Base-by-base conservation (phyloP, 768 basidiomycete species). In the Tephrocybe sp. region DNA sequence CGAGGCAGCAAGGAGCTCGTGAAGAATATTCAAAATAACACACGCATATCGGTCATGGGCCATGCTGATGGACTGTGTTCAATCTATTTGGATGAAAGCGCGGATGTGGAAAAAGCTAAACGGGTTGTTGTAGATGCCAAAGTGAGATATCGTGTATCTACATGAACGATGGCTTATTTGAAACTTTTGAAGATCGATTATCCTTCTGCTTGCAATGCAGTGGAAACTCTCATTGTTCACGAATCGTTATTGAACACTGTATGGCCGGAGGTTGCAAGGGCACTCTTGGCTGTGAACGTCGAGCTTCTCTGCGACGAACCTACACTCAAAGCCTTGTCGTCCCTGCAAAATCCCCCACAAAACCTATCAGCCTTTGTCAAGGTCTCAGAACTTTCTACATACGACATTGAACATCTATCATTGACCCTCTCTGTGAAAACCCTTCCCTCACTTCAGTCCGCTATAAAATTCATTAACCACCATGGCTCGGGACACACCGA, bases 401-500 rank as follows among this genome's bases (percentile, higher is more conserved):
- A 93, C 72, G 72, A 73, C 16, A 95, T 86, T 22, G 97, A 99
- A 65, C 92, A 95, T 69, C 85, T 98, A 60, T 81, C 84, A 36
- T 80, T 93, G 40, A 88, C 82, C 30, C 74, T 98, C 46, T 89
- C 95, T 31, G 88, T 99, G 62, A 75, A 82, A 57, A 67, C 83
- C 9, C 79, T 94, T 33, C 76, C 85, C 22, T 89, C 87, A 4
- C 77, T 96, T 42, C 61, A 75, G 32, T 72, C 74, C 22, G 96
- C 97, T 4, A 87, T 98, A 53, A 65, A 78, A 51, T 92, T 91
- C 72, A 96, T 98, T 74, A 98, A 98, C 70, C 67, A 78, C 10
- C 90, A 98, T 63, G 92, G 90, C 0, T 96, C 94, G 7, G 92
- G 96, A 62, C 97, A 99, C 68, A 98, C 96, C 31, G 97, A 98